These are phyloP conservation scores for Suillus sp. DNA, from an alignment of 768 basidiomycete species.

Conservation along the genomic window DNA sequence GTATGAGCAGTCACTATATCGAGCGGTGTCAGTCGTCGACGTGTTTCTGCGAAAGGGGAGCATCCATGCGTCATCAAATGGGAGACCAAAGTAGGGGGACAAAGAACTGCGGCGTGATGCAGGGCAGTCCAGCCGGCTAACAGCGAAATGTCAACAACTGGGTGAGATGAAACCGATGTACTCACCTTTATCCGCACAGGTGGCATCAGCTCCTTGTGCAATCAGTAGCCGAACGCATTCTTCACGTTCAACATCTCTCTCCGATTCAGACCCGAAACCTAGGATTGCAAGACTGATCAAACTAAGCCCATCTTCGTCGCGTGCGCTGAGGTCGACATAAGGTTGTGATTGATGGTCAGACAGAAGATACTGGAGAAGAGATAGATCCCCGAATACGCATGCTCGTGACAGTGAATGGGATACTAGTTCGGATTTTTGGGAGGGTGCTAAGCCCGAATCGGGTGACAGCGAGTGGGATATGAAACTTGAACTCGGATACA, in stretches of 20 bases:
- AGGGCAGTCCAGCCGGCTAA: constrained; percentile 94
- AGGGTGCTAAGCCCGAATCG: constrained; percentile 64
- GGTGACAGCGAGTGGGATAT: constrained; percentile 65
- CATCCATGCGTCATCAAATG: constrained; percentile 93
- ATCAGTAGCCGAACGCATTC: constrained; percentile 84
- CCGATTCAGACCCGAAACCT: constrained; percentile 80
- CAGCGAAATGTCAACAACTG: constrained; percentile 13
- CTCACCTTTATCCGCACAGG: constrained; percentile 62
- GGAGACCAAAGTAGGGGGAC: constrained; percentile 89
- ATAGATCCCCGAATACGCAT: constrained; percentile 76
- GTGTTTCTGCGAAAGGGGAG: constrained; percentile 76
- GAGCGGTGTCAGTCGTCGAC: constrained; percentile 79
- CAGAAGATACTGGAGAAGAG: constrained; percentile 71
- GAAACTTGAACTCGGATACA: constrained; percentile 69
- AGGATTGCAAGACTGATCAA: constrained; percentile 77
- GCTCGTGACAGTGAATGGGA: constrained; percentile 74
- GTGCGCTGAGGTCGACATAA: constrained; percentile 64
- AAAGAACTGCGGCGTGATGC: constrained; percentile 86
- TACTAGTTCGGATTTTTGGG: constrained; percentile 70
- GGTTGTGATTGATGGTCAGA: constrained; percentile 65
- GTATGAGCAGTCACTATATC: constrained; percentile 90
- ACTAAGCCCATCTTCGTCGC: constrained; percentile 87
- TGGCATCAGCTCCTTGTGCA: constrained; percentile 73
- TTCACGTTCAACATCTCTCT: constrained; percentile 86
- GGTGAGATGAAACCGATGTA: constrained; percentile 14